Conservation (phyloP, 2,329 filamentous ascomycete species). For the Colletotrichum ledebouriae region DNA sequence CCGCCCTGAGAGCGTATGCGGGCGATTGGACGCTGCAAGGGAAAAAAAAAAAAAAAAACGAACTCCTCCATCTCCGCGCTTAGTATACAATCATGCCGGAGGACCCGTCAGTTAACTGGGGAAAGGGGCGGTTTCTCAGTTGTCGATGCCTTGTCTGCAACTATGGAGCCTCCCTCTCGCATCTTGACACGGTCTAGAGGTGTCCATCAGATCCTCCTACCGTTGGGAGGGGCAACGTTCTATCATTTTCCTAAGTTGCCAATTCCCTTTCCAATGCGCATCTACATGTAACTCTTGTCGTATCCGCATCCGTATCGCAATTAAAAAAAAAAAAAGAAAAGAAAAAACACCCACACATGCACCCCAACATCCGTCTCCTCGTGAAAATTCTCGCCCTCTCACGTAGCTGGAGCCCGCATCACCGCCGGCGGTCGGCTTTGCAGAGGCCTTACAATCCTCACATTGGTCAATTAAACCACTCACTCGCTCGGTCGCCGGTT, state of each 20-base stretch:
- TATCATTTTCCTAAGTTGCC: no score
- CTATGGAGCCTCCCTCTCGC: slow-evolving; percentile 14
- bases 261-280: no score
- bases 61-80: slow-evolving; percentile 8
- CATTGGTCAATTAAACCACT: no score
- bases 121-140: background rate
- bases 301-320: no score
- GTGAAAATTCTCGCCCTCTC: slow-evolving; percentile 17
- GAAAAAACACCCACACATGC: background rate
- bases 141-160: no score
- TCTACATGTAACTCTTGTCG: background rate
- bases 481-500: background rate
- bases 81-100: background rate
- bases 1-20: no score
- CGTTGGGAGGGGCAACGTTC: background rate
- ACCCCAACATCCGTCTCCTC: background rate
- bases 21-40: no score
- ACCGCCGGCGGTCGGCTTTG: no score
- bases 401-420: background rate
- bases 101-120: no score
- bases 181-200: slow-evolving; percentile 33
- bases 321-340: no score
- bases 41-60: background rate
- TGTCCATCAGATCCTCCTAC: slow-evolving; percentile 18
- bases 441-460: no score